These are phyloP conservation scores for Leptographium procerum DNA, from an alignment of 2,329 filamentous ascomycete genomes.

Conservation along the genomic window DNA sequence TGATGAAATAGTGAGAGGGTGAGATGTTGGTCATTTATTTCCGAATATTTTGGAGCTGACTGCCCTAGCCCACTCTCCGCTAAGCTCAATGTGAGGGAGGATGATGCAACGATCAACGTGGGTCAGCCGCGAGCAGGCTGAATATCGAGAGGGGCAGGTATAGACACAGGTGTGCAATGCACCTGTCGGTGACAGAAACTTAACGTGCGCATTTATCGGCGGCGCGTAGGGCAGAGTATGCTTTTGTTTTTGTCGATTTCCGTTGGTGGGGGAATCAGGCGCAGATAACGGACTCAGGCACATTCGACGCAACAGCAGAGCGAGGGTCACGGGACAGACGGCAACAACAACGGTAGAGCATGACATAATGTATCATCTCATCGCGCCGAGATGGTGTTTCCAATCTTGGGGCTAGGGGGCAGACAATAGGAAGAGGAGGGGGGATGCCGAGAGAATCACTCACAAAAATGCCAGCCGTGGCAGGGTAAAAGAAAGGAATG, in stretches of 20 bases:
- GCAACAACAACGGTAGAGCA: not conserved
- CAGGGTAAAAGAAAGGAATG: not conserved
- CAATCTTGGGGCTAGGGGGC: not conserved
- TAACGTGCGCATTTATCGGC: not conserved
- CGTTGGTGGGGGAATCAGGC: not conserved
- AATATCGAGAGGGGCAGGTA: not conserved
- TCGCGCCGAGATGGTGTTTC: not conserved
- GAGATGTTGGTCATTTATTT: not conserved
- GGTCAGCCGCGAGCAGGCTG: not conserved
- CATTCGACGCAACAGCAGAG: not conserved
- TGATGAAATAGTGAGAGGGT: not conserved
- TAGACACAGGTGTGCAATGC: not conserved
- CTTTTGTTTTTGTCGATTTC: not conserved
- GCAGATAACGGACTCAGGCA: not conserved
- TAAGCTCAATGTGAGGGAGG: not conserved
- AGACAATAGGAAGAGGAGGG: not conserved
- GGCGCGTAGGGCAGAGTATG: not conserved
- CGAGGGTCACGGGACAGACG: not conserved
- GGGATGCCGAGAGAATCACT: not conserved
- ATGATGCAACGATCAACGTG: not conserved
- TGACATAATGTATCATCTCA: not conserved
- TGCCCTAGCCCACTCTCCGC: not conserved
- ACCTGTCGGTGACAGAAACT: not conserved
- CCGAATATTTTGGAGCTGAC: not conserved
- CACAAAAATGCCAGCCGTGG: not conserved